Percentiles rank a stretch among this genome's conserved stretches.
phyloP scores from a whole-genome alignment of 2,329 filamentous ascomycete genomes.

The Canariomyces notabilis region DNA sequence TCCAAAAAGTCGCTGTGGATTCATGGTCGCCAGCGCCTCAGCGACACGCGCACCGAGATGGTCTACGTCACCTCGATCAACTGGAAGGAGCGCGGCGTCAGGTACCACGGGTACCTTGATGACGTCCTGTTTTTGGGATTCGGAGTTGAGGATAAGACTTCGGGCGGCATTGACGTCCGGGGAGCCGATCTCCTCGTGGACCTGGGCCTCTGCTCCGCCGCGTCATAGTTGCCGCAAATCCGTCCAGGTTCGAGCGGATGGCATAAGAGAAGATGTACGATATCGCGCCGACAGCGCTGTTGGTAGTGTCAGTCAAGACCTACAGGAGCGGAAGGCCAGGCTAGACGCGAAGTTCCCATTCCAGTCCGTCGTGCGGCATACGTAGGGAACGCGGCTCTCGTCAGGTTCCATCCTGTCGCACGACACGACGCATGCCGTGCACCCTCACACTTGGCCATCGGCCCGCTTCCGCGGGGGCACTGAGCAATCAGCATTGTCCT shows the following conservation, averaged over 20 bases:
- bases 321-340: no score
- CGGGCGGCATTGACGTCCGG: slow-evolving; percentile 46
- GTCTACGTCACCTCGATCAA: slow-evolving; percentile 53
- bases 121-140: slow-evolving; percentile 52
- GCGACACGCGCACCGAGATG: slow-evolving; percentile 44
- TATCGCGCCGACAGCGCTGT: no score
- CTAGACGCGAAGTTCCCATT: no score
- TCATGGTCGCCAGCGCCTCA: slow-evolving; percentile 38
- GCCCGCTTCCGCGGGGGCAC: no score
- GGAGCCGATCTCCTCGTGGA: slow-evolving; percentile 45
- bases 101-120: slow-evolving; percentile 53
- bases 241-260: background rate
- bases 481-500: no score
- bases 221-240: background rate
- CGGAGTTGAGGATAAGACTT: slow-evolving; percentile 48
- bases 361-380: no score
- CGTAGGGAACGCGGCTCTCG: no score
- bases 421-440: no score
- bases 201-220: slow-evolving; percentile 32
- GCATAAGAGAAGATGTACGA: background rate
- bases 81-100: slow-evolving; percentile 45
- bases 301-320: no score
- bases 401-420: no score
- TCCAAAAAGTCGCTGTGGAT: slow-evolving; percentile 52
- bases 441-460: no score